Conservation (phyloP, 179 eudicot genomes). For the Beta macrorhiza region DNA sequence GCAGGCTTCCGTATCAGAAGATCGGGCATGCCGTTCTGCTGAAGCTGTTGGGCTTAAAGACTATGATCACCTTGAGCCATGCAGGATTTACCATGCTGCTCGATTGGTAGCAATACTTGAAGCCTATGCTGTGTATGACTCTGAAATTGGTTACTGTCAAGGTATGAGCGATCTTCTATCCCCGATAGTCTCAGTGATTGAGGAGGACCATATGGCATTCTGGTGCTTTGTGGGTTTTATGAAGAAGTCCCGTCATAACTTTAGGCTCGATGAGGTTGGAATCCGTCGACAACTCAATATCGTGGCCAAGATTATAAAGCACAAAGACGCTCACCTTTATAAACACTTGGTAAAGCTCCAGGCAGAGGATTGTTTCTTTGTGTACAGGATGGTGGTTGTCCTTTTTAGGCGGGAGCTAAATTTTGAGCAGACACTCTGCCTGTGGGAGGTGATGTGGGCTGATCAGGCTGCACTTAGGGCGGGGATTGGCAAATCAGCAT, state of each 20-base stretch:
- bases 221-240: conserved; percentile 97
- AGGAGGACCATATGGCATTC: conserved; percentile 82
- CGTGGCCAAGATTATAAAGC: conserved; percentile 75
- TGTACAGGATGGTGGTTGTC: conserved; percentile 93
- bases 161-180: conserved; percentile 98
- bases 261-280: conserved; percentile 84
- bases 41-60: conserved; percentile 77
- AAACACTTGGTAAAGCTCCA: conserved; percentile 76
- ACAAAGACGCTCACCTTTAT: conserved; percentile 82
- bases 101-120: conserved; percentile 86
- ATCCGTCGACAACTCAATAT: conserved; percentile 70
- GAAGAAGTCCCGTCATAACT: conserved; percentile 92
- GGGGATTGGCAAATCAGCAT: conserved; percentile 75
- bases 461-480: conserved; percentile 87
- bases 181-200: conserved; percentile 73
- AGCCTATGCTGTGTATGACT: conserved; percentile 83
- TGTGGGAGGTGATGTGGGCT: conserved; percentile 99
- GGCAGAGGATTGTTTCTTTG: conserved; percentile 93
- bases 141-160: conserved; percentile 91
- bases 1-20: conserved; percentile 62
- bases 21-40: conserved; percentile 63
- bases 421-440: conserved; percentile 80
- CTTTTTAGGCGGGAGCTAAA: conserved; percentile 76
- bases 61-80: conserved; percentile 70
- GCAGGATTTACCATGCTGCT: conserved; percentile 76